These are phyloP conservation scores for Colletotrichum godetiae DNA, from an alignment of 2,329 filamentous ascomycete genomes.

Conservation along the genomic window DNA sequence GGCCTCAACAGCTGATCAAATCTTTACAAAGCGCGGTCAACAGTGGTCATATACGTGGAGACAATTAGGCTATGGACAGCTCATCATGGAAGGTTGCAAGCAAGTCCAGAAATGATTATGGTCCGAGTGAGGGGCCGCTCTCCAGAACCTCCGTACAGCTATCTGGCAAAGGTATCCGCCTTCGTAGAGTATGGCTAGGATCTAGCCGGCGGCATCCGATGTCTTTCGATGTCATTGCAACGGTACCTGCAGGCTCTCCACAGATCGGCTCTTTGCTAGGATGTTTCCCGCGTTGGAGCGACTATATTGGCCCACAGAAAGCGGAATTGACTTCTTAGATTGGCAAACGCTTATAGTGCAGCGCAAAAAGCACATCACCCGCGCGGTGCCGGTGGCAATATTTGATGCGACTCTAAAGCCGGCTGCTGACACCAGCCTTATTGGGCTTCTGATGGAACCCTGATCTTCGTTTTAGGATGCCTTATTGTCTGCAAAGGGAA, in stretches of 20 bases:
- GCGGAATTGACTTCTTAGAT: neutral
- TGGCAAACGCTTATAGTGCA: neutral
- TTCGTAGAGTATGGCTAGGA: too few relatives aligned
- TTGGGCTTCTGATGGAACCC: neutral
- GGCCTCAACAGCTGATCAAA: neutral
- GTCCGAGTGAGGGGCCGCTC: neutral
- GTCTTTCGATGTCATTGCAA: neutral
- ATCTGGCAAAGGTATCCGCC: too few relatives aligned
- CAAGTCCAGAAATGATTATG: neutral
- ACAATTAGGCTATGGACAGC: neutral
- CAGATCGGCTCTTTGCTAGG: neutral
- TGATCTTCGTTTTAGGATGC: neutral
- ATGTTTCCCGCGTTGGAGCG: neutral
- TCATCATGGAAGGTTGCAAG: neutral
- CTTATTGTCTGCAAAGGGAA: neutral
- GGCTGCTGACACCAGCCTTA: neutral
- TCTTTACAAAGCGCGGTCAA: conserved; percentile 1
- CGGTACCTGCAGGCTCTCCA: conserved; percentile 1
- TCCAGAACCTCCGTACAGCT: too few relatives aligned
- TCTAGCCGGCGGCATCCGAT: neutral
- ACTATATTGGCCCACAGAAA: neutral
- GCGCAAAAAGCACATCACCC: neutral
- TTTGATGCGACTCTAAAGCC: neutral
- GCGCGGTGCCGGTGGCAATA: neutral
- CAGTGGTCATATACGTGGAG: conserved; percentile 3